Percentiles rank a stretch among this genome's conserved stretches.
Evolutionary conservation across 306 rosid genomes (phyloP).

Genomic region (Vigna nakashimae): DNA sequence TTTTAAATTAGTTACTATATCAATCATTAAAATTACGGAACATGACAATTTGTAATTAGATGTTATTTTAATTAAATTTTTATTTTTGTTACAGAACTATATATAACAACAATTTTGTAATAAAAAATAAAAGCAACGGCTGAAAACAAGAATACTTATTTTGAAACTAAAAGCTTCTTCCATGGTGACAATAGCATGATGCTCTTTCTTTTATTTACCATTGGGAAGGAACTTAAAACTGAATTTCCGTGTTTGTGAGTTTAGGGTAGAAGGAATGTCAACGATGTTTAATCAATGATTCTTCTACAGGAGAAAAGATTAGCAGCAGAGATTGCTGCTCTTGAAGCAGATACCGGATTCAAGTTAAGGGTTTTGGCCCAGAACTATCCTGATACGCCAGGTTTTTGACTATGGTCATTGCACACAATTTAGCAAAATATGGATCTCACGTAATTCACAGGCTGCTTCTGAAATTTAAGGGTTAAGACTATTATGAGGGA

Average conservation of each 20-base stretch:
- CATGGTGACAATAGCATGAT: background rate
- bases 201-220: background rate
- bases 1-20: background rate
- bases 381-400: constrained; percentile 94
- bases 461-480: background rate
- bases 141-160: background rate
- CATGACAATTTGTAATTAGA: background rate
- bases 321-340: constrained; percentile 67
- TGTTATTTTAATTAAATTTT: background rate
- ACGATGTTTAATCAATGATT: constrained; percentile 36
- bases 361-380: constrained; percentile 95
- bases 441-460: background rate
- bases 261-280: constrained; percentile 23
- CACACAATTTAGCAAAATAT: constrained; percentile 15
- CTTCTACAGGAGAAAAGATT: constrained; percentile 77
- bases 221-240: background rate
- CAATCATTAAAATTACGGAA: no score
- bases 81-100: background rate
- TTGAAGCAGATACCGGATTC: constrained; percentile 83
- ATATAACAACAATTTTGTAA: background rate
- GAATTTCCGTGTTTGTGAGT: constrained; percentile 8
- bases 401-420: constrained; percentile 44
- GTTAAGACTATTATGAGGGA: background rate
- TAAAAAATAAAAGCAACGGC: background rate
- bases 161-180: background rate